These are phyloP conservation scores for Solanum medicagineum DNA, from an alignment of 257 asterid genomes.

Conservation along the genomic window DNA sequence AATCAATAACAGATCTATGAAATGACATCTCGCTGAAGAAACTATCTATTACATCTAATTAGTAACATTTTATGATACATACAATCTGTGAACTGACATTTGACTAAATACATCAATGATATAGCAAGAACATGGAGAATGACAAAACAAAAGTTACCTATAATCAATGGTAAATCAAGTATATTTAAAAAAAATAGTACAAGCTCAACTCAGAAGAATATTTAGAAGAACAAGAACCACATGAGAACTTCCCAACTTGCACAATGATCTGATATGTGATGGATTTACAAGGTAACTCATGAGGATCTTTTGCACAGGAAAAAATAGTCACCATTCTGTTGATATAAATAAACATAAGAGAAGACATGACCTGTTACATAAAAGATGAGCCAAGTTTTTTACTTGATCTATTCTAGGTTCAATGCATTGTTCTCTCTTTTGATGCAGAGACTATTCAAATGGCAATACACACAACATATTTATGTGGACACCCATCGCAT, in stretches of 20 bases:
- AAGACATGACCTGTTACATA: not conserved
- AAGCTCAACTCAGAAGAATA: not conserved
- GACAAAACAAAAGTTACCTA: not conserved
- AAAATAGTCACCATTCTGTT: too few species aligned
- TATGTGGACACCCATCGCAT: too few species aligned
- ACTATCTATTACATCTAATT: not conserved
- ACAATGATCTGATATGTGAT: not conserved
- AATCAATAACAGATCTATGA: not conserved
- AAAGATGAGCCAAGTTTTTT: not conserved
- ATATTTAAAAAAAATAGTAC: not conserved
- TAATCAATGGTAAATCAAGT: not conserved
- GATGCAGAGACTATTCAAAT: not conserved
- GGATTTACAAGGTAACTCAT: not conserved
- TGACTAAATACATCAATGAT: not conserved
- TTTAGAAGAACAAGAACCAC: not conserved
- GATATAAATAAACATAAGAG: not conserved
- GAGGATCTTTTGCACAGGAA: not conserved
- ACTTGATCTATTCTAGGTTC: not conserved
- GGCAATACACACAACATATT: too few species aligned
- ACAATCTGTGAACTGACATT: not conserved
- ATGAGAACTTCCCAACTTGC: not conserved
- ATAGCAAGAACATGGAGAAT: not conserved
- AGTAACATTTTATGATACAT: not conserved
- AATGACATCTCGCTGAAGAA: not conserved
- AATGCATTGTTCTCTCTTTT: not conserved